phyloP scores from a whole-genome alignment of 495 filamentous ascomycete genomes.

The Penicillium soppii region DNA sequence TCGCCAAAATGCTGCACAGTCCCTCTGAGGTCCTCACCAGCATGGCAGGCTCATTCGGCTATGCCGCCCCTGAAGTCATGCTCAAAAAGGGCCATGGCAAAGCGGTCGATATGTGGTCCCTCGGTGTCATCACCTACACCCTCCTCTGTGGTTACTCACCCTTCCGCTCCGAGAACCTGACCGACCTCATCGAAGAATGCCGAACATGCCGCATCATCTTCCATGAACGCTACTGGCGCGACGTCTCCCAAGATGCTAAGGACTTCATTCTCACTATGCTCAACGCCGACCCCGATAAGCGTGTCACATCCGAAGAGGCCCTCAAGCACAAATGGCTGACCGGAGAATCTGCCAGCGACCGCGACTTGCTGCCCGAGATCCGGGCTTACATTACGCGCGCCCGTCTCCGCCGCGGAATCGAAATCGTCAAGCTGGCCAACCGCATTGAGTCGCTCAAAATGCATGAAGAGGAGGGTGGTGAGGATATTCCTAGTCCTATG shows the following conservation, averaged over 20 bases:
- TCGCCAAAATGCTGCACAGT: conserved; percentile 95
- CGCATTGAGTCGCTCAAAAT: conserved; percentile 96
- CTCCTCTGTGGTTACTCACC: conserved; percentile 99
- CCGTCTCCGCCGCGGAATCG: conserved; percentile 88
- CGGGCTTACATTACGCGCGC: conserved; percentile 89
- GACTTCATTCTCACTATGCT: conserved; percentile 85
- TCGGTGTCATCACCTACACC: conserved; percentile 98
- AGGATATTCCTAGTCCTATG: conserved; percentile 62
- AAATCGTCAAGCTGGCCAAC: conserved; percentile 94
- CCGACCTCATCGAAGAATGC: conserved; percentile 95
- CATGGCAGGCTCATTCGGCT: conserved; percentile 98
- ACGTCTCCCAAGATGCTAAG: conserved; percentile 94
- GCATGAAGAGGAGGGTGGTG: conserved; percentile 87
- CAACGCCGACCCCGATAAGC: conserved; percentile 72
- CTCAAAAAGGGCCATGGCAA: conserved; percentile 96
- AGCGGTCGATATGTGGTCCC: conserved; percentile 99
- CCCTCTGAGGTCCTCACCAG: conserved; percentile 90
- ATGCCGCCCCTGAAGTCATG: conserved; percentile 98
- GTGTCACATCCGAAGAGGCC: conserved; percentile 79
- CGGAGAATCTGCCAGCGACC: conserved; percentile 84
- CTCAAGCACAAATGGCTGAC: conserved; percentile 87
- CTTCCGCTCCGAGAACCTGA: conserved; percentile 90
- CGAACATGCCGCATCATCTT: conserved; percentile 86
- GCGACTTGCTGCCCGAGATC: conserved; percentile 97
- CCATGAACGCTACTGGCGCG: conserved; percentile 98